Percentiles rank a stretch among this genome's conserved stretches.
Conservation (phyloP, 768 basidiomycete species). For the Mycena vitilis region DNA sequence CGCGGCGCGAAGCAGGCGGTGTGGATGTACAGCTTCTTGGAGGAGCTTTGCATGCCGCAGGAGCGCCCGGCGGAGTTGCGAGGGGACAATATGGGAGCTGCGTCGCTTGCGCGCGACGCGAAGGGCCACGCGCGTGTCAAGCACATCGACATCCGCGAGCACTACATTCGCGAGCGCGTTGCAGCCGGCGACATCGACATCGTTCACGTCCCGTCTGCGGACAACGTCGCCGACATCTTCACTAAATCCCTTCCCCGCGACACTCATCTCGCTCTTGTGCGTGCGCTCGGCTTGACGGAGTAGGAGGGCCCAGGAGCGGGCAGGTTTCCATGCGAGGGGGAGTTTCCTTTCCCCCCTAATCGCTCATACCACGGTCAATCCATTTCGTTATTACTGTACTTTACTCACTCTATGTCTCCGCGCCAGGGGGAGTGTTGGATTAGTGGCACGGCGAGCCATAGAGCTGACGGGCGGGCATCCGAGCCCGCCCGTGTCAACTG, state of each 20-base stretch:
- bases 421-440: too few species aligned
- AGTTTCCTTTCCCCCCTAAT: too few species aligned
- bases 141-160: conserved; percentile 23
- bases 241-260: conserved; percentile 41
- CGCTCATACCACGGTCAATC: too few species aligned
- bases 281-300: too few species aligned
- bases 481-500: too few species aligned
- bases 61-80: conserved; percentile 35
- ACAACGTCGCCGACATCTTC: conserved; percentile 43
- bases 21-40: not conserved
- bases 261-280: not conserved
- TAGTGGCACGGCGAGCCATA: too few species aligned
- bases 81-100: conserved; percentile 44
- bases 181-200: conserved; percentile 13
- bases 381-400: too few species aligned
- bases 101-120: conserved; percentile 14
- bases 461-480: too few species aligned
- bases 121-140: conserved; percentile 19
- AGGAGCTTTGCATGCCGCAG: conserved; percentile 39
- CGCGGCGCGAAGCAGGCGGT: not conserved
- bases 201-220: conserved; percentile 27
- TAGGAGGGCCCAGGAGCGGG: too few species aligned
- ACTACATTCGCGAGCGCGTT: conserved; percentile 26
- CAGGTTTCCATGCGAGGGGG: too few species aligned
- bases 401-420: too few species aligned